Percentiles rank a stretch among this genome's conserved stretches.
These are phyloP conservation scores for Drechslerella dactyloides DNA, from an alignment of 2,329 filamentous ascomycete species.

Conservation along the genomic window DNA sequence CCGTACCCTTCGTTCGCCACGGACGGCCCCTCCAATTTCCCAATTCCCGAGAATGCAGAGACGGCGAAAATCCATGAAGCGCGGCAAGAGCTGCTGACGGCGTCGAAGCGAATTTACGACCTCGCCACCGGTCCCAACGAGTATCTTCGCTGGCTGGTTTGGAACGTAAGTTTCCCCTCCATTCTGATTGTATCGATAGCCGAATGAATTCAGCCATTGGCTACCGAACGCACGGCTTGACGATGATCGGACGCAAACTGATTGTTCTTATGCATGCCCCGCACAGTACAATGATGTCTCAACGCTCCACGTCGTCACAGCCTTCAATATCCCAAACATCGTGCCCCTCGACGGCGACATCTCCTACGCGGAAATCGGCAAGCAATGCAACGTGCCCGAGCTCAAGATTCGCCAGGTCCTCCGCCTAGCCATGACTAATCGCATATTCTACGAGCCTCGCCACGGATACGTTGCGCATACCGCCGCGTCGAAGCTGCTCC, in stretches of 20 bases:
- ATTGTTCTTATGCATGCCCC: neutral
- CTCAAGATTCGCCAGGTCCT: constrained; percentile 64
- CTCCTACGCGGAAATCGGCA: constrained; percentile 36
- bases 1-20: constrained; percentile 48
- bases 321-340: constrained; percentile 40
- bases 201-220: neutral
- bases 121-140: constrained; percentile 43
- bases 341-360: constrained; percentile 41
- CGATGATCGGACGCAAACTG: neutral
- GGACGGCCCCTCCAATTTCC: constrained; percentile 44
- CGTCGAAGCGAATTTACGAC: constrained; percentile 47
- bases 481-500: constrained; percentile 63
- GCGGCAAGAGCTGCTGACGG: constrained; percentile 44
- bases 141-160: constrained; percentile 47
- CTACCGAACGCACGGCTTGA: neutral
- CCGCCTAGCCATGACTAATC: constrained; percentile 66
- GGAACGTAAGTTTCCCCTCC: constrained; percentile 38
- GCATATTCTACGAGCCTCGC: constrained; percentile 64
- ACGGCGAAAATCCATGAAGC: constrained; percentile 40
- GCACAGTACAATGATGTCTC: constrained; percentile 43
- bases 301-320: constrained; percentile 32
- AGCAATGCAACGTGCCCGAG: constrained; percentile 54
- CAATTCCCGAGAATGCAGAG: constrained; percentile 30
- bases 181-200: neutral
- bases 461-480: constrained; percentile 65